Evolutionary conservation across 352 stramenopile species (phyloP).

Genomic region (Blastocystis sp.): DNA sequence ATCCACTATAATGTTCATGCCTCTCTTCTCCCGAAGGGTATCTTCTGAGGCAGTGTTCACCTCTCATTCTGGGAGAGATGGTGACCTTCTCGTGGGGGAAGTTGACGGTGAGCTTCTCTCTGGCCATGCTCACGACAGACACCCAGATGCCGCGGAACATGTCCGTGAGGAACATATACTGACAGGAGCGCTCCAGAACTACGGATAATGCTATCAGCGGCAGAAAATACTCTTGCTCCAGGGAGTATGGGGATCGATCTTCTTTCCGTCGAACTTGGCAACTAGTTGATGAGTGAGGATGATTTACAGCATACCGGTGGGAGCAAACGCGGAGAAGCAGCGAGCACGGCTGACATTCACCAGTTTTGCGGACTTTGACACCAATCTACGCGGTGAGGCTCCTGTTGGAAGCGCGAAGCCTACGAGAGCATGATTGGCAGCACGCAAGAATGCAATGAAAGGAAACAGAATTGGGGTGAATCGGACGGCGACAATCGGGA

Average conservation of each 20-base stretch:
- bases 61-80: constrained; percentile 92
- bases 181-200: constrained; percentile 62
- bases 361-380: constrained; percentile 63
- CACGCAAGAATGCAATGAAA: constrained; percentile 14
- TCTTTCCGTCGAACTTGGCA: constrained; percentile 63
- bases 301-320: constrained; percentile 2
- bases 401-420: not conserved
- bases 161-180: constrained; percentile 83
- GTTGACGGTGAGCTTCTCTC: constrained; percentile 93
- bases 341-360: constrained; percentile 52
- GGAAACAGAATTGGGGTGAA: not conserved
- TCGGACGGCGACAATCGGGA: not conserved
- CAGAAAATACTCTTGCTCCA: constrained; percentile 69
- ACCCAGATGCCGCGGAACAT: constrained; percentile 82
- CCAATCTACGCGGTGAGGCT: constrained; percentile 32
- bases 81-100: constrained; percentile 97
- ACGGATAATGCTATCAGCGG: not conserved
- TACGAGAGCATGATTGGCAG: constrained; percentile 32
- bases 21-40: constrained; percentile 98
- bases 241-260: constrained; percentile 70
- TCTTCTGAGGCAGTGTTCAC: constrained; percentile 92
- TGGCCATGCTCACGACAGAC: constrained; percentile 75
- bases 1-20: constrained; percentile 72
- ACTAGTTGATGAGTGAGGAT: not conserved
- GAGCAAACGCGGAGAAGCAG: constrained; percentile 67